Evolutionary conservation across 257 asterid species (phyloP).

Genomic region (Solanum lycopersicoides): DNA sequence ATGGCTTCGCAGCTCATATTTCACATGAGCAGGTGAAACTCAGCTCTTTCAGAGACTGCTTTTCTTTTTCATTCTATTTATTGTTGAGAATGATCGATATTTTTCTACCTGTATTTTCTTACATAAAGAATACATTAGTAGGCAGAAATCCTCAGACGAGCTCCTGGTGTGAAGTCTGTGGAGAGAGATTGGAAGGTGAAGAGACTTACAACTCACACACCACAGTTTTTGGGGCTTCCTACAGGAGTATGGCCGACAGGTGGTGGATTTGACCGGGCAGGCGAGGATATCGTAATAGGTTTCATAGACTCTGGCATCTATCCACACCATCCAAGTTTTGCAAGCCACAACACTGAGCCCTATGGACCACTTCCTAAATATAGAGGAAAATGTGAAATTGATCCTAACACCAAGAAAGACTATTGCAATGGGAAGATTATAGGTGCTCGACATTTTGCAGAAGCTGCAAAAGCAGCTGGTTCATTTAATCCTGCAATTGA

Average conservation of each 20-base stretch:
- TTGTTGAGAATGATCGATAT: background rate
- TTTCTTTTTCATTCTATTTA: background rate
- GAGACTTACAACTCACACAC: slow-evolving; percentile 94
- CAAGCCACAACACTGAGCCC: slow-evolving; percentile 58
- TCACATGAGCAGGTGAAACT: slow-evolving; percentile 83
- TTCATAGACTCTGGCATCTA: slow-evolving; percentile 94
- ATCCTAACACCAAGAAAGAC: slow-evolving; percentile 58
- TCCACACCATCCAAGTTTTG: slow-evolving; percentile 92
- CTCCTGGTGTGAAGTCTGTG: slow-evolving; percentile 86
- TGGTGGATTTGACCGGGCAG: slow-evolving; percentile 93
- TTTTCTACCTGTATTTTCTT: slow-evolving; percentile 23
- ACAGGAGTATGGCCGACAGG: slow-evolving; percentile 98
- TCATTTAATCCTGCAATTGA: slow-evolving; percentile 72
- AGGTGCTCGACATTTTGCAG: slow-evolving; percentile 98
- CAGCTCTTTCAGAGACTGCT: slow-evolving; percentile 5
- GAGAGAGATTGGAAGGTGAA: slow-evolving; percentile 96
- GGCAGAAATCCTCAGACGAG: slow-evolving; percentile 79
- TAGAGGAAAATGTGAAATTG: slow-evolving; percentile 86
- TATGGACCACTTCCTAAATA: slow-evolving; percentile 78
- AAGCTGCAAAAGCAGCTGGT: slow-evolving; percentile 94
- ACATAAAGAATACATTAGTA: slow-evolving; percentile 37
- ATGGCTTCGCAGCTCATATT: slow-evolving; percentile 86
- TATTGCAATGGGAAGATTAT: slow-evolving; percentile 93
- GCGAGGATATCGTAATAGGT: slow-evolving; percentile 89
- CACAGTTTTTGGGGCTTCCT: slow-evolving; percentile 95